These are phyloP conservation scores for Coprinellus micaceus DNA, from an alignment of 768 basidiomycete genomes.

Conservation along the genomic window DNA sequence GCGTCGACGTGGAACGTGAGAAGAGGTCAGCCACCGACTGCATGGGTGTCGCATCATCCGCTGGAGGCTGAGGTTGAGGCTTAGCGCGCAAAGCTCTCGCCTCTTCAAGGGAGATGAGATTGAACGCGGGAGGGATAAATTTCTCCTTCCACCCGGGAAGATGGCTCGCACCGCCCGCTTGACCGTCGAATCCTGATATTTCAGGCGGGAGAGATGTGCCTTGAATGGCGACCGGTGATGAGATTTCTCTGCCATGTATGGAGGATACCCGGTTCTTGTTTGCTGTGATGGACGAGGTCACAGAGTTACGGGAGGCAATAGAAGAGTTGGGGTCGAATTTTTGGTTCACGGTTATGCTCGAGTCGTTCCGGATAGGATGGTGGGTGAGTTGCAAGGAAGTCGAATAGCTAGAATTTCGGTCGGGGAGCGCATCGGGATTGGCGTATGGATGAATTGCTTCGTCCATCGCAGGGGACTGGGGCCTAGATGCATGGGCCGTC, in stretches of 20 bases:
- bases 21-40: slow-evolving; percentile 18
- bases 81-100: slow-evolving; percentile 70
- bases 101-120: slow-evolving; percentile 74
- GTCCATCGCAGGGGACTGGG: slow-evolving; percentile 26
- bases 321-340: slow-evolving; percentile 32
- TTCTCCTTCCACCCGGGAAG: slow-evolving; percentile 54
- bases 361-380: slow-evolving; percentile 44
- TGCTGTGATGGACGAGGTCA: background rate
- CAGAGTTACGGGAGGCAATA: background rate
- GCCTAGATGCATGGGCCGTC: slow-evolving; percentile 3
- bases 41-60: background rate
- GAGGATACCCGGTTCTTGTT: slow-evolving; percentile 24
- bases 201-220: slow-evolving; percentile 25
- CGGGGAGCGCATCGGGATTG: slow-evolving; percentile 55
- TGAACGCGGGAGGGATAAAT: slow-evolving; percentile 45
- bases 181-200: slow-evolving; percentile 20
- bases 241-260: slow-evolving; percentile 51
- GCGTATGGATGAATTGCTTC: slow-evolving; percentile 70
- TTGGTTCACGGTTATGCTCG: slow-evolving; percentile 49
- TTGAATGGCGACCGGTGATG: slow-evolving; percentile 47
- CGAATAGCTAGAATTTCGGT: slow-evolving; percentile 27
- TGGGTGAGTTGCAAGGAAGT: slow-evolving; percentile 6
- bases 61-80: slow-evolving; percentile 32
- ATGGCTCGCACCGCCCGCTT: slow-evolving; percentile 25
- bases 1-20: slow-evolving; percentile 13